Percentiles rank a stretch among this genome's conserved stretches.
Conservation (phyloP, 83 land plant genomes). For the Thuja plicata region DNA sequence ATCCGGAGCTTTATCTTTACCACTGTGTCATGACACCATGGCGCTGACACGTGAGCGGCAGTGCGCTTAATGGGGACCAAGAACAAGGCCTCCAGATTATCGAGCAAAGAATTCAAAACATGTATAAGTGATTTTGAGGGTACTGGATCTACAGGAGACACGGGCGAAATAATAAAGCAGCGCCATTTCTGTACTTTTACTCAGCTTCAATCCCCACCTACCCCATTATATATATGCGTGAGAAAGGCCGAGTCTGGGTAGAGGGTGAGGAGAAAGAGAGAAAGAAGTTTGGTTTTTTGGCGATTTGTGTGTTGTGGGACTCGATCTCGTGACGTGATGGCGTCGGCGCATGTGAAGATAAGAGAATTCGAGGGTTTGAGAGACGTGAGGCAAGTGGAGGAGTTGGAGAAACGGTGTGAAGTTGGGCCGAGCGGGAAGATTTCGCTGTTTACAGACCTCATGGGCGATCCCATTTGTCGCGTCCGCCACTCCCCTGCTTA, state of each 20-base stretch:
- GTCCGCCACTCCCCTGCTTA: slow-evolving; percentile 83
- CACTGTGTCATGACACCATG: background rate
- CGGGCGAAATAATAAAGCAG: slow-evolving; percentile 11
- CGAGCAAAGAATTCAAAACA: background rate
- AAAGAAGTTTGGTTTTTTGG: too few relatives aligned
- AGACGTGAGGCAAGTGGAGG: slow-evolving; percentile 55
- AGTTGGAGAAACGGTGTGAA: slow-evolving; percentile 74
- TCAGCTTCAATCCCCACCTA: too few relatives aligned
- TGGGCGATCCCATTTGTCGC: slow-evolving; percentile 89
- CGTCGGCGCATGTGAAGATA: slow-evolving; percentile 16
- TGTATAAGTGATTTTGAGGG: background rate
- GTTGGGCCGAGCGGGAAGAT: slow-evolving; percentile 69
- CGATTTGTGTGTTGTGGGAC: background rate
- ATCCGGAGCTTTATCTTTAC: background rate
- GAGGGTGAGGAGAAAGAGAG: too few relatives aligned
- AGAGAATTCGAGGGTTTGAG: slow-evolving; percentile 43
- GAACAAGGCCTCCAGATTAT: background rate
- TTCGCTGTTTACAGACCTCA: slow-evolving; percentile 75
- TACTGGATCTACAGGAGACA: slow-evolving; percentile 2
- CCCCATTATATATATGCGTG: background rate
- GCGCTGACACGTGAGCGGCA: background rate
- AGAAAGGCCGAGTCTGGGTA: too few relatives aligned
- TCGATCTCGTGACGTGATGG: slow-evolving; percentile 12
- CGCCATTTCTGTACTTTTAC: background rate
- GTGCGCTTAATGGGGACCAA: background rate